Percentiles rank a stretch among this genome's conserved stretches.
phyloP scores from a whole-genome alignment of 176 grass and related monocot species.

The Ensete glaucum region DNA sequence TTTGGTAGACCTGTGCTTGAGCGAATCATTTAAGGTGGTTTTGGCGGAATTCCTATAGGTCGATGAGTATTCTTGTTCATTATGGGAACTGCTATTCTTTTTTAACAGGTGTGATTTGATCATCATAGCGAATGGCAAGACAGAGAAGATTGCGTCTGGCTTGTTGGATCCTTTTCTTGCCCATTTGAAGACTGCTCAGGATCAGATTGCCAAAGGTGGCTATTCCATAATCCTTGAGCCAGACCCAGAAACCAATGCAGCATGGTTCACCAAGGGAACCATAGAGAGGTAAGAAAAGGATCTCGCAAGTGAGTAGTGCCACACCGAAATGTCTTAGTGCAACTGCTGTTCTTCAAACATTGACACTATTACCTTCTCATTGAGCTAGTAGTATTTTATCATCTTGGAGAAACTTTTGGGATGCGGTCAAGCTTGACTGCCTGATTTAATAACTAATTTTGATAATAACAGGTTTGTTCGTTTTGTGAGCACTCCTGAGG shows the following conservation, averaged over 20 bases:
- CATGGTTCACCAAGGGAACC: slow-evolving; percentile 79
- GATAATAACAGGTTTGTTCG: slow-evolving; percentile 65
- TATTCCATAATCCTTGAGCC: slow-evolving; percentile 86
- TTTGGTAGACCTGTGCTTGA: neutral
- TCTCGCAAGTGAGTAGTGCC: slow-evolving; percentile 9
- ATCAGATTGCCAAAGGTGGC: slow-evolving; percentile 84
- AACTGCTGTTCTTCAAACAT: slow-evolving; percentile 8
- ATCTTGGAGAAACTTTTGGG: neutral
- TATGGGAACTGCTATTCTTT: neutral
- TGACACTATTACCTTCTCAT: neutral
- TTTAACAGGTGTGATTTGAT: slow-evolving; percentile 85
- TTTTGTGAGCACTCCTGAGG: slow-evolving; percentile 91
- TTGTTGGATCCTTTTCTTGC: slow-evolving; percentile 75
- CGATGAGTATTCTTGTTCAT: neutral
- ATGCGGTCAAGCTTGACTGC: neutral
- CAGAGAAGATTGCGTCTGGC: slow-evolving; percentile 90
- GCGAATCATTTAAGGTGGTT: neutral
- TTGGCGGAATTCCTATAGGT: neutral
- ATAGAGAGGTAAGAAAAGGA: slow-evolving; percentile 51
- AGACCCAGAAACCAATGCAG: slow-evolving; percentile 23
- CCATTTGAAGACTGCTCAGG: slow-evolving; percentile 71
- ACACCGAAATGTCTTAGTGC: neutral
- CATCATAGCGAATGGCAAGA: slow-evolving; percentile 56
- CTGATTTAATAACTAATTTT: neutral
- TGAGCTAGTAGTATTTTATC: neutral